Evolutionary conservation across 768 basidiomycete species (phyloP), one percentile per base, ranked within the genome.

Genomic region (Amanita fuliginea): DNA sequence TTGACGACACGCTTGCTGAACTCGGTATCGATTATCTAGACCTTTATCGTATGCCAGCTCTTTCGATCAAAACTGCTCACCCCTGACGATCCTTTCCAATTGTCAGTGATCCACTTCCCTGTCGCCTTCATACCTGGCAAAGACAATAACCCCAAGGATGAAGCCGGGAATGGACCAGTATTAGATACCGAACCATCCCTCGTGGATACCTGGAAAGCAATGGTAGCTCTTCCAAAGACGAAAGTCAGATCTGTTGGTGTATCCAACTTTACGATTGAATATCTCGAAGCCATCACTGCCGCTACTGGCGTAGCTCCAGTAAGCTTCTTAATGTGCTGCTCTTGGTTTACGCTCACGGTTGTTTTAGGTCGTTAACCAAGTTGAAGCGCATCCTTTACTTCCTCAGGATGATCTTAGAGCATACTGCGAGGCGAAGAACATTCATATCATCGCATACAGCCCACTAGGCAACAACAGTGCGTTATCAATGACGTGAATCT

Each of bases 201-300:
- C n/a, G 77, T 78, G 26, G 86, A 89, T 10, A 91, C 88, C 32
- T 90, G 88, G 87, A 82, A 78, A 57, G 86, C 85, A 11, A 74
- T 92, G 78, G 72, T 86, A 54, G 71, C 70, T 35, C 75, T 92
- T 8, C 77, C 73, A 11, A 77, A 81, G 60, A 76, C 78, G 52
- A 92, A 91, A 73, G 47, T 83, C 60, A 74, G 69, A 60, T 72
- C 76, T 1, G 68, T 93, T 54, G 90, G 89, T 49, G 87, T 94
- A 4, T 86, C 83, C 57, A 93, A 93, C 76, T 89, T 88, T 66
- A 78, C 75, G 14, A 64, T 81, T 47, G 69, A 71, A 36, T 72
- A 84, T 42, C 62, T 93, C 49, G 66, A 86, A 60, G 81, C 72
- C 9, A 74, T 93, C 58, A 79, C 78, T 52, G 63, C 73, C 19